Evolutionary conservation across 345 rosid genomes (phyloP).

Genomic region (Bruguiera gymnorhiza): DNA sequence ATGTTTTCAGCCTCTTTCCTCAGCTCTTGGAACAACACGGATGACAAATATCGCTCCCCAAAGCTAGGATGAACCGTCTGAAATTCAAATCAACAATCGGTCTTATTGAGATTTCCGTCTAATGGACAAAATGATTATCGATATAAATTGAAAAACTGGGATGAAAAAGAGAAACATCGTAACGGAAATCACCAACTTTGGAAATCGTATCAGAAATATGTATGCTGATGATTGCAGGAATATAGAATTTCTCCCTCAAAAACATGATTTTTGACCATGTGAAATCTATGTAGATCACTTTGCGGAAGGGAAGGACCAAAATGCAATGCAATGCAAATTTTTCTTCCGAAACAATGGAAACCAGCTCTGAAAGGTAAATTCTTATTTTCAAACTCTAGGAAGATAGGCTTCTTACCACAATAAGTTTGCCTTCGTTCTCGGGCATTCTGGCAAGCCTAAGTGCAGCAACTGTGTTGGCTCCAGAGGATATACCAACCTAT

Average conservation of each 20-base stretch:
- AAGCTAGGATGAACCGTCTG: slow-evolving; percentile 95
- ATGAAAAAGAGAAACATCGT: not conserved
- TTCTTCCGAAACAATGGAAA: not conserved
- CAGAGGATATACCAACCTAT: slow-evolving; percentile 96
- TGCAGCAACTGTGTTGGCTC: slow-evolving; percentile 92
- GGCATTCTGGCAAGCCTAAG: slow-evolving; percentile 77
- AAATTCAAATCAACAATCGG: slow-evolving; percentile 1
- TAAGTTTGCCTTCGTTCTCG: slow-evolving; percentile 91
- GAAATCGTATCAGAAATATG: not conserved
- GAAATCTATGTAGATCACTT: too few relatives aligned
- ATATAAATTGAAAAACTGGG: not conserved
- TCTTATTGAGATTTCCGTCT: not conserved
- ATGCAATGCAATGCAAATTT: not conserved
- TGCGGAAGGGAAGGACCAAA: not conserved
- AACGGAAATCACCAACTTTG: too few relatives aligned
- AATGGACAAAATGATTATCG: not conserved
- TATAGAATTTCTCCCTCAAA: too few relatives aligned
- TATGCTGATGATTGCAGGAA: not conserved
- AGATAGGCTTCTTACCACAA: slow-evolving; percentile 58
- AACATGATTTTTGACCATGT: too few relatives aligned
- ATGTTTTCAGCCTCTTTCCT: slow-evolving; percentile 86
- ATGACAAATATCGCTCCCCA: slow-evolving; percentile 88
- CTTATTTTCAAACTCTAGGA: not conserved
- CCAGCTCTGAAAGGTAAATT: not conserved
- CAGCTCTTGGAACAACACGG: slow-evolving; percentile 75